Evolutionary conservation across 148 eudicot species (phyloP), one percentile per base, ranked within the genome.

Genomic region (Rhododendron ferrugineum): DNA sequence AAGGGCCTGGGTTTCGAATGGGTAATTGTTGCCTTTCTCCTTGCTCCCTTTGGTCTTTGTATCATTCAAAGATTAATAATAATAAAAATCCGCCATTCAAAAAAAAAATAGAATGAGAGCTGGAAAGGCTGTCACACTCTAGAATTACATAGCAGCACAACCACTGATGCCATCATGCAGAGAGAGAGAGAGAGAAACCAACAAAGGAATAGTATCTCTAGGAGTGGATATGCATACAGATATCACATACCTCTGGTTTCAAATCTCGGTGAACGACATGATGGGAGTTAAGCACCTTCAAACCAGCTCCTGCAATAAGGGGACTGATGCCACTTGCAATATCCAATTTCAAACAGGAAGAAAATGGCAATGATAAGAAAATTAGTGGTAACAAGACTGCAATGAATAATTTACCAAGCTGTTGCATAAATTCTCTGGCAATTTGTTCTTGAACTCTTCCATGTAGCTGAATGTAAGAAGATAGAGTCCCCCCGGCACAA

Each of bases 401-500:
- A 5, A 23, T 42, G 56, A 84, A 78, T 18, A 74, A 30, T 84
- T 84, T 86, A 90, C 92, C 92, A 42, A 90, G 86, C 84, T 91
- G 92, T 82, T 77, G 83, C 90, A 91, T 86, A 64, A 91, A 90
- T 81, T 83, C 86, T 89, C 85, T 86, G 78, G 89, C 90, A 80
- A 83, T 84, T 50, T 85, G 86, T 81, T 89, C 89, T 85, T 83
- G 84, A 49, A 91, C 90, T 86, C 90, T 84, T 56, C 93, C 92
- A 84, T 85, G 88, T 14, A 52, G 72, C 72, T 70, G 85, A 73
- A 91, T 88, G 86, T 88, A 91, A 74, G 92, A 86, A 49, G 91
- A 90, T 3, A 91, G 86, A 84, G 83, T 80, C n/a, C 93, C 93
- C 11, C 92, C 92, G 74, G 89, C 87, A 87, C 92, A 91, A 46